These are phyloP conservation scores for Umbelopsis sp. DNA, from an alignment of 371 early-diverging fungal genomes.

Conservation along the genomic window DNA sequence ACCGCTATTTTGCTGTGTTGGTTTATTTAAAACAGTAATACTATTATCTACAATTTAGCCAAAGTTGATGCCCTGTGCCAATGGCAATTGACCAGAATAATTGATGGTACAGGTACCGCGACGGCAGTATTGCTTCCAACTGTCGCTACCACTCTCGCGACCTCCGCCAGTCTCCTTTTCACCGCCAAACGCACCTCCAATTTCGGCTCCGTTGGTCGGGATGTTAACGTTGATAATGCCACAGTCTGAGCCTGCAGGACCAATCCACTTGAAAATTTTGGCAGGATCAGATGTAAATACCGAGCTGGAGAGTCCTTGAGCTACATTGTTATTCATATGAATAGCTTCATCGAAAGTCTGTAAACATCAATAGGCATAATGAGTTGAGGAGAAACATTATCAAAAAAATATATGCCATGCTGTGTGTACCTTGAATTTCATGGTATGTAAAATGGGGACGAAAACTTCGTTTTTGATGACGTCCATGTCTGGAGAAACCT, in stretches of 20 bases:
- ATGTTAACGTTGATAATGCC: slow-evolving; percentile 98
- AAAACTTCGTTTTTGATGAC: slow-evolving; percentile 94
- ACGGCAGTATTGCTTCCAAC: slow-evolving; percentile 94
- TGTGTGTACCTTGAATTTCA: slow-evolving; percentile 68
- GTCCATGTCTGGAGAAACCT: slow-evolving; percentile 72
- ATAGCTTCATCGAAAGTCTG: slow-evolving; percentile 87
- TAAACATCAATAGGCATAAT: slow-evolving; percentile 1
- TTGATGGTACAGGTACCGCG: slow-evolving; percentile 85
- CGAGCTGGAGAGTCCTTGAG: slow-evolving; percentile 89
- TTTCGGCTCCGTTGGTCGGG: slow-evolving; percentile 97
- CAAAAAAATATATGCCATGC: no score
- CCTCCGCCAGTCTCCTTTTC: slow-evolving; percentile 98
- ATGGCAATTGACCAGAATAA: slow-evolving; percentile 87
- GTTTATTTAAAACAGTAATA: no score
- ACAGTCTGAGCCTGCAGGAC: slow-evolving; percentile 92
- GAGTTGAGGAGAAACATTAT: not conserved
- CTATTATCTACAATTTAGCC: slow-evolving; percentile 53
- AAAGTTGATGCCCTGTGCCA: slow-evolving; percentile 98
- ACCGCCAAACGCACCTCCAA: slow-evolving; percentile 98
- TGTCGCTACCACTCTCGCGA: slow-evolving; percentile 91
- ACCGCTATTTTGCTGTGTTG: no score
- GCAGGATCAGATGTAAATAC: slow-evolving; percentile 85
- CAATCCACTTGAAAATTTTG: slow-evolving; percentile 94
- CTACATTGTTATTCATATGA: slow-evolving; percentile 86
- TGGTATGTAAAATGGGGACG: slow-evolving; percentile 93